Evolutionary conservation across 2,329 filamentous ascomycete species (phyloP).

Genomic region (Akanthomyces dipterigenus): DNA sequence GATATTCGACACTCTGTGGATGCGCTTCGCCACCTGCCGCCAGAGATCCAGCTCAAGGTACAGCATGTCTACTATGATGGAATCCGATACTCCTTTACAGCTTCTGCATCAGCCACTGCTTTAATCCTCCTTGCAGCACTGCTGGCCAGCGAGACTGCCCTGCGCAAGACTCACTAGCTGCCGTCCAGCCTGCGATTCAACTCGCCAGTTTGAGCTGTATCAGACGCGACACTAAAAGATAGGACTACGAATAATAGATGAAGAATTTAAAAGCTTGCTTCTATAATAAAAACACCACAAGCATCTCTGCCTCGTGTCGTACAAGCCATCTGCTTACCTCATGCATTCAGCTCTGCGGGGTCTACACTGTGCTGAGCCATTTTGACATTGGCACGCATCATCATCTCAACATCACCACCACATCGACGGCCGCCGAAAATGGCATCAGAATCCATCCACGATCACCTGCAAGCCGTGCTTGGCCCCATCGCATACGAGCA

Average conservation of each 20-base stretch:
- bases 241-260: background rate
- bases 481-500: conserved; percentile 17
- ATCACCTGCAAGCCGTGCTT: conserved; percentile 19
- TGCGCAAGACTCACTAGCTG: conserved; percentile 26
- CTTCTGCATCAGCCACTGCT: conserved; percentile 44
- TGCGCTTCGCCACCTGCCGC: conserved; percentile 46
- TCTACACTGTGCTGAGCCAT: conserved; percentile 6
- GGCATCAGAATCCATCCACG: background rate
- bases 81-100: conserved; percentile 47
- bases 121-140: conserved; percentile 33
- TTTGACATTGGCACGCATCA: background rate
- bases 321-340: background rate
- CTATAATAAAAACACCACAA: background rate
- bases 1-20: conserved; percentile 56
- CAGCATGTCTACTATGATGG: conserved; percentile 55
- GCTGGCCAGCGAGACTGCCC: conserved; percentile 22
- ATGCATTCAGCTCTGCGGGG: background rate
- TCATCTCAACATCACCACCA: background rate
- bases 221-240: background rate
- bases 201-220: background rate
- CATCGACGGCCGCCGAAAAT: background rate
- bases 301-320: background rate
- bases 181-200: background rate
- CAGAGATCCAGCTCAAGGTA: conserved; percentile 49
- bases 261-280: background rate